Evolutionary conservation across 1,284 basidiomycete genomes (phyloP), one percentile per base, ranked within the genome.

Genomic region (Ustilago xerochloae): DNA sequence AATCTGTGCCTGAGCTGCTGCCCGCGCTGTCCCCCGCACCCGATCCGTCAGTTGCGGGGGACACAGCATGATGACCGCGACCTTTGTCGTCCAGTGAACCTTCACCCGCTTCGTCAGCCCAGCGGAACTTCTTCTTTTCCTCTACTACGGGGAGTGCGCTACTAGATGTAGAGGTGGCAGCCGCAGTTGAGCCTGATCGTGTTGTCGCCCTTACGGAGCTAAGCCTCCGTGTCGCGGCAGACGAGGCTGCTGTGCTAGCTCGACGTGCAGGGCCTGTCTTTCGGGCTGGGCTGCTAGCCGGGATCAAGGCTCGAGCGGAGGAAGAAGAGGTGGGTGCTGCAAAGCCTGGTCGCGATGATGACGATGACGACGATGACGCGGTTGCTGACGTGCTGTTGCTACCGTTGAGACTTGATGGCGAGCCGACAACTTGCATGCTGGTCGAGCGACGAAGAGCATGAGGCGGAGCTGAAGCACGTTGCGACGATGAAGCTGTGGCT

Each of bases 51-150:
- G 30, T 49, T 12, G 20, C 22, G 6, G n/a, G 12, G 20, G 48
- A 12, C n/a, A 26, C 50, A n/a, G n/a, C n/a, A n/a, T n/a, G n/a
- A 6, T 51, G 41, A 6, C 50, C 53, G 2, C 60, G 57, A n/a
- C 89, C 89, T 26, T 88, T 88, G 78, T 93, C 92, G 74, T 92
- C 91, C 47, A 95, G 85, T 48, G 89, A 87, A 9, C 93, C 93
- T 81, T 91, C 91, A 6, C 93, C 93, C 6, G 88, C 92, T 82
- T 94, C 91, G 78, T 96, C 93, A 56, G 88, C 89, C 93, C 93
- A 96, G 78, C 94, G 90, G 16, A 96, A 92, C 56, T 89, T 91
- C 85, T 95, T 95, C 82, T 89, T 89, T 38, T 64, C 64, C 50
- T 70, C 69, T 13, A 53, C 67, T 4, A 32, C 51, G 2, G 63